A percentile compares a stretch with the other conserved stretches of the same genome.
Evolutionary conservation across 371 early-diverging fungal species (phyloP).

Genomic region (Rhizopus arrhizus): DNA sequence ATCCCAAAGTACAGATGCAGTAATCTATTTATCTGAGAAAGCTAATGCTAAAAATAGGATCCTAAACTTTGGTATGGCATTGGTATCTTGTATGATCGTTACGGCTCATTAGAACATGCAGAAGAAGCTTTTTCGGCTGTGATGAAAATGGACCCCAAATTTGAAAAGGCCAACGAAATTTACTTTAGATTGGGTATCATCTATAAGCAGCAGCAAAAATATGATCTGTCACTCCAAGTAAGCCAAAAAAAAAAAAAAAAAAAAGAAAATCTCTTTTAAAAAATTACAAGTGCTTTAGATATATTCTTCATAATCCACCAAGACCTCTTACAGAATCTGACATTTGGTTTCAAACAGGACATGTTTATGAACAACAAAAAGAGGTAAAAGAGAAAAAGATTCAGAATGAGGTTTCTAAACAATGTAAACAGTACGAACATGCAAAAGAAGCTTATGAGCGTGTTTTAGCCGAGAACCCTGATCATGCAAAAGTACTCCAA

Average conservation of each 20-base stretch:
- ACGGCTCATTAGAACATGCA: constrained; percentile 91
- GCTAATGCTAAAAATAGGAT: constrained; percentile 52
- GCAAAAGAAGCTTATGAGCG: constrained; percentile 93
- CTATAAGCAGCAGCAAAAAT: constrained; percentile 91
- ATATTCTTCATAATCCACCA: constrained; percentile 86
- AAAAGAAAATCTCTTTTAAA: neutral
- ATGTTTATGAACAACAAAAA: constrained; percentile 89
- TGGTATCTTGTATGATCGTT: constrained; percentile 93
- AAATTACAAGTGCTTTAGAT: constrained; percentile 75
- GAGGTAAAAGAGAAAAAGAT: constrained; percentile 53
- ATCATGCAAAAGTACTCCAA: constrained; percentile 91
- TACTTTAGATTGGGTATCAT: constrained; percentile 95
- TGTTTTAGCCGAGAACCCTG: constrained; percentile 82
- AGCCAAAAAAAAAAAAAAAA: neutral
- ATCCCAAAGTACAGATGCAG: constrained; percentile 59
- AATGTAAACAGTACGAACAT: constrained; percentile 41
- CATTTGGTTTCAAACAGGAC: constrained; percentile 96
- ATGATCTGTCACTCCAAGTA: constrained; percentile 77
- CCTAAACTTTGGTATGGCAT: constrained; percentile 98
- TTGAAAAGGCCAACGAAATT: constrained; percentile 93
- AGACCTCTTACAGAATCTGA: constrained; percentile 89
- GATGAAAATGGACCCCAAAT: constrained; percentile 80
- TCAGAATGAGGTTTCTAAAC: no score
- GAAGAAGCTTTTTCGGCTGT: constrained; percentile 93
- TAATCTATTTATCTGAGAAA: no score